Conservation (phyloP, 2,329 filamentous ascomycete species). For the Penicillium sp. region DNA sequence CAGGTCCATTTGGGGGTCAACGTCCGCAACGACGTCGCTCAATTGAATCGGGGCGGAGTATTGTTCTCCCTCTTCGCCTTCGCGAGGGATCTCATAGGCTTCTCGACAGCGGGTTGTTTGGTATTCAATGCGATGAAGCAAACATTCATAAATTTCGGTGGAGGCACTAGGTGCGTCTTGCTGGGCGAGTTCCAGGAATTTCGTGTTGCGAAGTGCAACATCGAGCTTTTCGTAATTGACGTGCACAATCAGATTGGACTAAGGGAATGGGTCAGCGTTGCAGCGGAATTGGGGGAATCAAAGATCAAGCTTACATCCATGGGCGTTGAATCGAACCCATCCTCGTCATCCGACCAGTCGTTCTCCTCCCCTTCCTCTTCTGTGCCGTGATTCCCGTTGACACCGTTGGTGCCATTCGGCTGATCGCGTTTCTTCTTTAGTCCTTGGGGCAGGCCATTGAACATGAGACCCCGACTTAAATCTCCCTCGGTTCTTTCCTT, state of each 20-base stretch:
- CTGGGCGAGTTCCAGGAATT: slow-evolving; percentile 71
- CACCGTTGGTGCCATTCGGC: slow-evolving; percentile 24
- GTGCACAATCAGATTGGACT: slow-evolving; percentile 73
- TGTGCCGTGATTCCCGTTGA: slow-evolving; percentile 31
- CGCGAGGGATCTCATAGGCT: slow-evolving; percentile 38
- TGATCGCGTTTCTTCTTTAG: slow-evolving; percentile 35
- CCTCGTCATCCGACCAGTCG: slow-evolving; percentile 41
- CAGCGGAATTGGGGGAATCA: slow-evolving; percentile 1
- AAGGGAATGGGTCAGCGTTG: slow-evolving; percentile 15
- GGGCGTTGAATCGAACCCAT: slow-evolving; percentile 34
- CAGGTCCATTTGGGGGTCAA: slow-evolving; percentile 42
- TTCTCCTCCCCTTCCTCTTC: slow-evolving; percentile 34
- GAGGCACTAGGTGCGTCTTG: slow-evolving; percentile 73
- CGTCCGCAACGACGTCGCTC: slow-evolving; percentile 37
- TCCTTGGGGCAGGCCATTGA: slow-evolving; percentile 36
- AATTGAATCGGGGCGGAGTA: slow-evolving; percentile 40
- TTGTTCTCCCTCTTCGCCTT: slow-evolving; percentile 45
- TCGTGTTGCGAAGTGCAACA: slow-evolving; percentile 78
- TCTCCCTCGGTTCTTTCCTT: slow-evolving; percentile 38
- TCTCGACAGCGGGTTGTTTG: slow-evolving; percentile 67
- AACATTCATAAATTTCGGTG: slow-evolving; percentile 72
- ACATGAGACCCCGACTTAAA: slow-evolving; percentile 34
- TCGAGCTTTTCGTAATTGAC: slow-evolving; percentile 84
- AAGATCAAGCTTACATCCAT: slow-evolving; percentile 38
- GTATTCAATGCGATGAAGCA: slow-evolving; percentile 71